Evolutionary conservation across 1,284 basidiomycete species (phyloP), one percentile per base, ranked within the genome.

Genomic region (Leccinum brunneo-olivaceum): DNA sequence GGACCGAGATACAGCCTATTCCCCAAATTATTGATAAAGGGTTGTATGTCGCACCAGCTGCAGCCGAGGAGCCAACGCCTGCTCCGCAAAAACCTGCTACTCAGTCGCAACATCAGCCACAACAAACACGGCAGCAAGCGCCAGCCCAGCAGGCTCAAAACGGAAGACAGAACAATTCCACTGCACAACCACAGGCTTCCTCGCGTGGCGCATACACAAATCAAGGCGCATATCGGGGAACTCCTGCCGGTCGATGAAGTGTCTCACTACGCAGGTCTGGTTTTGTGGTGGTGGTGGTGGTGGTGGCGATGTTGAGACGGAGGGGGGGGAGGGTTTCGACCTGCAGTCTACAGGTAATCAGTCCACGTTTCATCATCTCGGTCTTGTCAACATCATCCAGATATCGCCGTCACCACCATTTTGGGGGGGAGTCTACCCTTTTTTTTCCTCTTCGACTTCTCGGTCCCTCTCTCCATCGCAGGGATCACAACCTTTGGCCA

Each of bases 1-100:
- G 95, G 14, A 98, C 94, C 30, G 95, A 98, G 71, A 98, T 98
- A 59, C 86, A 90, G 60, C 90, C 95, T 15, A 98, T 98, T 59
- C 95, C 95, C 4, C 82, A 87, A 57, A 76, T 68, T 38, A 96
- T 98, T 56, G 93, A 97, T 65, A 89, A 88, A 58, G 83, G 86
- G n/a, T 69, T 98, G 42, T 98, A 98, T 64, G 91, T 95, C 41
- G 84, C 90, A 16, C 85, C 84, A 1, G 65, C 70, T 34, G 65
- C 69, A 3, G 50, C 59, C 5, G 76, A 81, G 44, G 81, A 84
- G 47, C 66, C 66, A 5, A 50, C 64, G 21, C 62, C 66, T 18
- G 51, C 63, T 30, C 63, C 61, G 15, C 69, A 71, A 55, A 69
- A 70, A 52, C 54, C 64, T 14, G 49, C 51, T 32, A 44, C 51